phyloP scores from a whole-genome alignment of 2,329 filamentous ascomycete species.

The Monilinia aucupariae region DNA sequence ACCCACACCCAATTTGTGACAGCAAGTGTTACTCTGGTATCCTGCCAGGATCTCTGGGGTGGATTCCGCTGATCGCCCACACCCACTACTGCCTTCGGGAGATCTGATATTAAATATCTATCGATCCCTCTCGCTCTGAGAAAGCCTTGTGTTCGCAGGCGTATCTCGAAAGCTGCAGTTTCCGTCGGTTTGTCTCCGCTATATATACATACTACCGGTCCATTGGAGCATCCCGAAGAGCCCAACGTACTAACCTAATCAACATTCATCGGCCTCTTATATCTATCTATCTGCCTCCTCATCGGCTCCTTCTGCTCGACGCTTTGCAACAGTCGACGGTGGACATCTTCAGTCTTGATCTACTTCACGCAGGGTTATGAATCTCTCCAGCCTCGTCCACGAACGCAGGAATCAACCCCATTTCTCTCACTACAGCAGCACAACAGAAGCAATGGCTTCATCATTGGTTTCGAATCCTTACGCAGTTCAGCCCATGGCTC shows the following conservation, averaged over 20 bases:
- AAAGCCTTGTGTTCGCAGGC: conserved; percentile 32
- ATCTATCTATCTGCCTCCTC: background rate
- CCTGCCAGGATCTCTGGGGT: conserved; percentile 43
- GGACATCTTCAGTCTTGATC: conserved; percentile 3
- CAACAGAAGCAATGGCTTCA: conserved; percentile 40
- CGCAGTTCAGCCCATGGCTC: conserved; percentile 42
- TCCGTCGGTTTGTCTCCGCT: background rate
- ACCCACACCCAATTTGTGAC: conserved; percentile 53
- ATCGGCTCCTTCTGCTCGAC: background rate
- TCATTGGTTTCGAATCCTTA: conserved; percentile 43
- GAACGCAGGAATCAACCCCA: conserved; percentile 31
- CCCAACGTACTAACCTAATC: conserved; percentile 30
- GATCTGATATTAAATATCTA: conserved; percentile 45
- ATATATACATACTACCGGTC: conserved; percentile 10
- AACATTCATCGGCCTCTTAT: background rate
- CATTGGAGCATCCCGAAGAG: conserved; percentile 34
- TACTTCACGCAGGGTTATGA: conserved; percentile 30
- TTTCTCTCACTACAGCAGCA: conserved; percentile 32
- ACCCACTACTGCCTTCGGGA: conserved; percentile 43
- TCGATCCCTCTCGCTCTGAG: conserved; percentile 40
- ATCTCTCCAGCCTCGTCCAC: conserved; percentile 37
- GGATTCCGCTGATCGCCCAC: conserved; percentile 48
- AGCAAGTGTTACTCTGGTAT: conserved; percentile 39
- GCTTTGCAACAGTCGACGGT: conserved; percentile 6
- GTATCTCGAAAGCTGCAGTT: conserved; percentile 26